Base-by-base conservation (phyloP, 495 filamentous ascomycete genomes). In the Hyaloscypha hepaticicola region DNA sequence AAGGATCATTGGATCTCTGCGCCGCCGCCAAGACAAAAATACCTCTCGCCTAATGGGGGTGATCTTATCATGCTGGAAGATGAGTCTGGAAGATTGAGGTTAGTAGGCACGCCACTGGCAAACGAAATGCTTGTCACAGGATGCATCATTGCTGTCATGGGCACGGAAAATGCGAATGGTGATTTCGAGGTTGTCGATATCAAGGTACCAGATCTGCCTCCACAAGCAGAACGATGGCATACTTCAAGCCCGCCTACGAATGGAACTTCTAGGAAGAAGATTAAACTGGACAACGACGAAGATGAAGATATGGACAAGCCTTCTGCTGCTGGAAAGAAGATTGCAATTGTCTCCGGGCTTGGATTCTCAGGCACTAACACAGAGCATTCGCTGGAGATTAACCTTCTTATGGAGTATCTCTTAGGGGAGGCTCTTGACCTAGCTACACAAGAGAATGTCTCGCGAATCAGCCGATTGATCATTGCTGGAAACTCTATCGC, bases 161-260 rank as follows among this genome's bases (percentile, higher is more conserved):
- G 96, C 38, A 96, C 92, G 0, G 96, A 99, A 72, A 96, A 96
- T 66, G 79, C 82, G 28, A 87, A 95, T 76, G 96, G 96, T 49
- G 90, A 96, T 66, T 95, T 99, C 60, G 90, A 98, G 67, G 90
- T 96, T 5, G 82, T 98, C 27, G 93, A 96, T 74, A 79, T 96
- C 59, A 89, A 91, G 69, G 84, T 96, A 29, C 90, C 96, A 9
- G 92, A 96, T 72, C 76, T 99, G 3, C 80, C 95, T 11, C 85
- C 85, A 0, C 95, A 97, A 69, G 88, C 91, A 26, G 79, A 81
- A 55, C 86, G 92, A 38, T 96, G 91, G 92, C 83, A 87, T 33
- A 78, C 63, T 22, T 59, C 63, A 25, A 51, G 65, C 4, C 27
- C 53, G 8, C 29, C 55, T 25, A 55, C 58, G 5, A 66, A 70